These are phyloP conservation scores for Monosporascus sp. DNA, from an alignment of 2,329 filamentous ascomycete genomes.

Conservation along the genomic window DNA sequence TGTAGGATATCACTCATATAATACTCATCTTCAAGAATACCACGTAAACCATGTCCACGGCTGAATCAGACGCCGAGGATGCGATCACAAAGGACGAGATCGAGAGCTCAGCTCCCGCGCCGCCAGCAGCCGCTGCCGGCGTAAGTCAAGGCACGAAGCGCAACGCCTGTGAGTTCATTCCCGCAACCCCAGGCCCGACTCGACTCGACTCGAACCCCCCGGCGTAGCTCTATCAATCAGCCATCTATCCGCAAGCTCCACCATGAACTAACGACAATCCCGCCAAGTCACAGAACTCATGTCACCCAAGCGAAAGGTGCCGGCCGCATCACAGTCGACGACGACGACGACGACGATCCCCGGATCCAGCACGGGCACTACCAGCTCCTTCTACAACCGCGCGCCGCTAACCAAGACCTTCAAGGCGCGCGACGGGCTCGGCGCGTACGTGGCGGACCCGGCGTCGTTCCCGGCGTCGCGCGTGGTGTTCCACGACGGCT, in stretches of 20 bases:
- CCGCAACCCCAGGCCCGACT: background rate
- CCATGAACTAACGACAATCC: background rate
- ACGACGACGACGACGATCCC: constrained; percentile 20
- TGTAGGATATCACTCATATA: background rate
- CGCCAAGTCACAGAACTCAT: constrained; percentile 46
- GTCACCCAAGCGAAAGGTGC: constrained; percentile 38
- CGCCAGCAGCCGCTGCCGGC: constrained; percentile 11
- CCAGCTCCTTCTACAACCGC: constrained; percentile 8
- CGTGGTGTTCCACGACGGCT: constrained; percentile 61
- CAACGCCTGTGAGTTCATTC: constrained; percentile 34
- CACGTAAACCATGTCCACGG: constrained; percentile 12
- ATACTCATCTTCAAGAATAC: background rate
- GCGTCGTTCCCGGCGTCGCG: constrained; percentile 50
- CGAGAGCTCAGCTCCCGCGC: constrained; percentile 25
- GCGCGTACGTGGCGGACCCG: constrained; percentile 61
- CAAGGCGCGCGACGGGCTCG: constrained; percentile 53
- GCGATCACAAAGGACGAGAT: constrained; percentile 37
- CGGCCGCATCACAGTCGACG: constrained; percentile 2
- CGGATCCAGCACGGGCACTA: constrained; percentile 5
- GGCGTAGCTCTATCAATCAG: too few relatives aligned
- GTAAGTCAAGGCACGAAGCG: constrained; percentile 21
- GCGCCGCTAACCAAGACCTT: constrained; percentile 21
- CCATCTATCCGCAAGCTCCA: too few relatives aligned
- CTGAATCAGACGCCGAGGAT: constrained; percentile 27
- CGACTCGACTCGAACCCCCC: background rate